phyloP scores from a whole-genome alignment of 2,329 filamentous ascomycete genomes.

The Aureobasidium pullulans region DNA sequence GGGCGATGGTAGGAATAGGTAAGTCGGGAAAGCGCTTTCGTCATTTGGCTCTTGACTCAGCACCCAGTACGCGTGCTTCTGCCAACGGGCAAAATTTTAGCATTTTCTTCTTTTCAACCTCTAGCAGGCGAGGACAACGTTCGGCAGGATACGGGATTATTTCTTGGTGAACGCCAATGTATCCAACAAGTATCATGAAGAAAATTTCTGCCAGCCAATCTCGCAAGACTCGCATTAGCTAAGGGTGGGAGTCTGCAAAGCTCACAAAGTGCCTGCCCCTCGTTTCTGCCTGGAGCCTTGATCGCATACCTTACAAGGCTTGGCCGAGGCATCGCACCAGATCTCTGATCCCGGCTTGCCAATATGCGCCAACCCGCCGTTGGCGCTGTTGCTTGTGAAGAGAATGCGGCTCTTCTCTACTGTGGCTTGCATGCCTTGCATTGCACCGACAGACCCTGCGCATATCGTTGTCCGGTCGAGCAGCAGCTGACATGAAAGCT shows the following conservation, averaged over 20 bases:
- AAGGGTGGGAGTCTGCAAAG: neutral
- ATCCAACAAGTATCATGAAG: conserved; percentile 5
- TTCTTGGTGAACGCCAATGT: neutral
- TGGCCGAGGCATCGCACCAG: conserved; percentile 2
- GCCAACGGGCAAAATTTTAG: conserved; percentile 8
- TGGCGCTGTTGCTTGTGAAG: neutral
- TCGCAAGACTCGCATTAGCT: neutral
- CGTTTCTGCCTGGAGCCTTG: neutral
- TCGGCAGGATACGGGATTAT: conserved; percentile 1
- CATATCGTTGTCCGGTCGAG: neutral
- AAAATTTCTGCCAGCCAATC: conserved; percentile 7
- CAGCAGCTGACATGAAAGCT: neutral
- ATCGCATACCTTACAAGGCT: conserved; percentile 3
- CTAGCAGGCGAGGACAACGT: neutral
- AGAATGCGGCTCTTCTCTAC: neutral
- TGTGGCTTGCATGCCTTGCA: conserved; percentile 1
- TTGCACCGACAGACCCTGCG: neutral
- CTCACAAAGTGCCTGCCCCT: neutral
- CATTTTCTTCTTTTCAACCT: conserved; percentile 9
- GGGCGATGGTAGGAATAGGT: neutral
- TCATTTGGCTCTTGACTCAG: conserved; percentile 5
- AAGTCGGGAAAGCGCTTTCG: neutral
- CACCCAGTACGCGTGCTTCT: neutral
- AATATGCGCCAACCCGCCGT: neutral
- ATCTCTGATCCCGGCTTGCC: neutral